These are phyloP conservation scores for Leptographium galeiforme DNA, from an alignment of 2,329 filamentous ascomycete genomes.

Conservation along the genomic window DNA sequence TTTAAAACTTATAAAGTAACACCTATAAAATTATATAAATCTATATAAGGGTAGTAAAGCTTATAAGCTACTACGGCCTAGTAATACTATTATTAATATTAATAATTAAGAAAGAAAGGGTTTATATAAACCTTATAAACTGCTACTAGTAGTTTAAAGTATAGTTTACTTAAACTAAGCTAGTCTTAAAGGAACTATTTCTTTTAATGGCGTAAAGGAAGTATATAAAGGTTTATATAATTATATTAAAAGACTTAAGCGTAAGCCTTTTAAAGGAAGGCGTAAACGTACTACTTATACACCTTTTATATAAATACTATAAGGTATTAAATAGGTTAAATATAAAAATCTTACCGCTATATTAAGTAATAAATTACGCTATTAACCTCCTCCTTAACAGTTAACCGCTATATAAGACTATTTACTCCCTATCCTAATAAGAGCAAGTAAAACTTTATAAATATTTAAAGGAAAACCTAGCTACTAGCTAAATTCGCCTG, in stretches of 20 bases:
- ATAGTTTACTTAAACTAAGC: too few relatives aligned
- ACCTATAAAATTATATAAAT: too few relatives aligned
- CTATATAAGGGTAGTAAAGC: too few relatives aligned
- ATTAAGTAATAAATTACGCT: not conserved
- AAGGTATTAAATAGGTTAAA: not conserved
- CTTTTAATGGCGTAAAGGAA: too few relatives aligned
- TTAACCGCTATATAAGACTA: not conserved
- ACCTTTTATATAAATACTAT: not conserved
- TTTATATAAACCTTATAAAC: too few relatives aligned
- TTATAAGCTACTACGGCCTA: too few relatives aligned
- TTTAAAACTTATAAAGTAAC: too few relatives aligned
- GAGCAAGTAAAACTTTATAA: not conserved
- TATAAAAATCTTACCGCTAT: not conserved
- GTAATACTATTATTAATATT: too few relatives aligned
- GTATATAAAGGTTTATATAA: too few relatives aligned
- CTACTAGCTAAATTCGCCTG: not conserved
- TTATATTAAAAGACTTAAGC: not conserved
- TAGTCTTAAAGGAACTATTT: too few relatives aligned
- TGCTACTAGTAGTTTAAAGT: too few relatives aligned
- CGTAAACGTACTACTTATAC: not conserved
- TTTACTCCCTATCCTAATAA: not conserved
- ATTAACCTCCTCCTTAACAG: not conserved
- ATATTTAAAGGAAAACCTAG: not conserved
- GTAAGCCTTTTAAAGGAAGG: not conserved
- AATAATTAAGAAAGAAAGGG: too few relatives aligned